A percentile compares a stretch with the other conserved stretches of the same genome.
phyloP scores from a whole-genome alignment of 1,284 basidiomycete genomes.

The Trichosporon sp. region DNA sequence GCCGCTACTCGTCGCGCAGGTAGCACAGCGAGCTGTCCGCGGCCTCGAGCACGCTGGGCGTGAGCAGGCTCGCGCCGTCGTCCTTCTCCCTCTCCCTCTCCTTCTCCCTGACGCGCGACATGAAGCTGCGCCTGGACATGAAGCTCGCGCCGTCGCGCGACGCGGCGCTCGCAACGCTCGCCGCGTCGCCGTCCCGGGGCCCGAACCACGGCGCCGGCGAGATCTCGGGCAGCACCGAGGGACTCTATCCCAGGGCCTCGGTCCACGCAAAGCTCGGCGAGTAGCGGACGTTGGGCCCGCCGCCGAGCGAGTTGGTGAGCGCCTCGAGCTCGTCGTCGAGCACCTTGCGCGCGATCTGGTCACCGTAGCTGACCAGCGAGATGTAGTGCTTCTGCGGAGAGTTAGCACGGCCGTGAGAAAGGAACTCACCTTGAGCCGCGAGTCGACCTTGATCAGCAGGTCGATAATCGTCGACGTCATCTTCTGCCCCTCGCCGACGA shows the following conservation, averaged over 20 bases:
- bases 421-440: conserved; percentile 46
- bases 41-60: background rate
- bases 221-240: background rate
- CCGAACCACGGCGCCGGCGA: background rate
- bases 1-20: background rate
- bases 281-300: conserved; percentile 8
- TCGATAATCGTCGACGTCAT: conserved; percentile 46
- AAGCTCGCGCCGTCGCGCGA: background rate
- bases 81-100: background rate
- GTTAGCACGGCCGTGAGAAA: background rate
- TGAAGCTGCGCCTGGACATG: background rate
- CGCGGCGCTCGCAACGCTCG: background rate
- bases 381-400: conserved; percentile 47
- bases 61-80: background rate
- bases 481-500: conserved; percentile 46
- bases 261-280: conserved; percentile 1
- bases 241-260: background rate
- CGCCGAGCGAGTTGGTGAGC: conserved; percentile 1
- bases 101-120: background rate
- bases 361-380: conserved; percentile 46
- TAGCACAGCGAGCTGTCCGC: background rate
- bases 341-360: conserved; percentile 44
- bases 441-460: conserved; percentile 50
- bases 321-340: conserved; percentile 44
- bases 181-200: background rate